Base-by-base conservation (phyloP, 257 asterid species). In the Henckelia pumila region DNA sequence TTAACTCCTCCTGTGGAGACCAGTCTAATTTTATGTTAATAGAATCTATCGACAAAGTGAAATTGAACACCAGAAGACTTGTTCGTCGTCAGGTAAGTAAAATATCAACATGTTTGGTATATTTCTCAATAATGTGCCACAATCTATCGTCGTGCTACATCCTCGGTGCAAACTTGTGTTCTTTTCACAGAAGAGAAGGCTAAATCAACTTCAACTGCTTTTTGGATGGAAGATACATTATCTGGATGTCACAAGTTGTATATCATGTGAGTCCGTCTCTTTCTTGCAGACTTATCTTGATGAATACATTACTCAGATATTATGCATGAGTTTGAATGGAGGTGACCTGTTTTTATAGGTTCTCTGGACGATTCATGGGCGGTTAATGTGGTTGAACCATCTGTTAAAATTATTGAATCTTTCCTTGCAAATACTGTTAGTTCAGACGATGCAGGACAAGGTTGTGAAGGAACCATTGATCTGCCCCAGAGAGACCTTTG, bases 61-160 rank as follows among this genome's bases (percentile, higher is more conserved):
- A 94, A 68, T 55, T 88, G 66, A 94, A 91, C 80, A 94, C 96
- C 24, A 76, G 96, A 77, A 86, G 95, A 79, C 90, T 94, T 59
- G 85, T 88, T 58, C 96, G 95, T 22, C 95, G 95, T 62, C 97
- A 94, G 67, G 97, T 94, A 84, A 85, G 89, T 64, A 50, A 37
- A 63, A 21, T 59, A 47, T 19, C 63, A 2, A 40, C 14, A 47
- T 37, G 11, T 67, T n/a, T 67, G 17, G 56, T 59, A 17, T 72
- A 26, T 8, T 33, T 8, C 59, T 28, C 0, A 14, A 21, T 32
- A 0, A 22, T 29, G 25, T 32, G 11, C 24, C 33, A 56, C 14
- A 59, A 40, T 35, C 16, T 35, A 20, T n/a, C 22, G 20, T 61
- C 10, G 22, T 11, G 28, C 67, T 23, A 25, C 7, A 32, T 30